These are phyloP conservation scores for Candida boleticola DNA, from an alignment of 805 yeast genomes.

Conservation along the genomic window DNA sequence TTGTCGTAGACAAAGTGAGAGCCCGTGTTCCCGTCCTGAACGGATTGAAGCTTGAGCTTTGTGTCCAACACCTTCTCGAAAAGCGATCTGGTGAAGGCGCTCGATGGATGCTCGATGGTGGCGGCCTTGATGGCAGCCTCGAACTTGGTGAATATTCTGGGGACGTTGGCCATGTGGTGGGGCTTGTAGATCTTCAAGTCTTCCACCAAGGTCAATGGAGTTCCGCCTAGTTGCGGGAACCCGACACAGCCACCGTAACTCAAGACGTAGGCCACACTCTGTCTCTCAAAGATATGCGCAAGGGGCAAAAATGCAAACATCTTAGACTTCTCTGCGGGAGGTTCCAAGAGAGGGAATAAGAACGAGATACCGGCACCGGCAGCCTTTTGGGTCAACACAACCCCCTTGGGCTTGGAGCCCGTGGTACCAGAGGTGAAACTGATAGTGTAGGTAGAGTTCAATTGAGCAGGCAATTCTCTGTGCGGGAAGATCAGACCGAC, in stretches of 20 bases:
- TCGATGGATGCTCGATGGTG: conserved; percentile 14
- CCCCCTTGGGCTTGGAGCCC: conserved; percentile 69
- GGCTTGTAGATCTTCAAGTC: conserved; percentile 30
- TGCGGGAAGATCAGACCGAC: conserved; percentile 30
- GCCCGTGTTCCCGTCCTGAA: conserved; percentile 37
- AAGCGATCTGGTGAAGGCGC: conserved; percentile 11
- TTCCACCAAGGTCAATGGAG: conserved; percentile 26
- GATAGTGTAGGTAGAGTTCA: conserved; percentile 53
- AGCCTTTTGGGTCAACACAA: conserved; percentile 50
- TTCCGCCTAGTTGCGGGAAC: conserved; percentile 38
- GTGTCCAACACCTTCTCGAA: conserved; percentile 20
- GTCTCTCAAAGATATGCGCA: conserved; percentile 59
- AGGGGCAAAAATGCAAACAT: conserved; percentile 50
- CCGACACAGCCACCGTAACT: conserved; percentile 50
- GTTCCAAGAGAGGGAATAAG: conserved; percentile 20
- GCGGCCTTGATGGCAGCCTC: conserved; percentile 26
- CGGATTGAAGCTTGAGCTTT: conserved; percentile 29
- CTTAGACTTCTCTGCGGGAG: conserved; percentile 2
- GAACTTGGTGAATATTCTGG: conserved; percentile 37
- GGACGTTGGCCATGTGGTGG: conserved; percentile 29
- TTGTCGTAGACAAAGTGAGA: conserved; percentile 33
- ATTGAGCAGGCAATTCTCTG: conserved; percentile 44
- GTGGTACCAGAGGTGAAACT: conserved; percentile 78
- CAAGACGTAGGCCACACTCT: conserved; percentile 42
- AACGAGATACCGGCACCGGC: conserved; percentile 47